Evolutionary conservation across 495 filamentous ascomycete genomes (phyloP).

Genomic region (Neurospora tetrasperma): DNA sequence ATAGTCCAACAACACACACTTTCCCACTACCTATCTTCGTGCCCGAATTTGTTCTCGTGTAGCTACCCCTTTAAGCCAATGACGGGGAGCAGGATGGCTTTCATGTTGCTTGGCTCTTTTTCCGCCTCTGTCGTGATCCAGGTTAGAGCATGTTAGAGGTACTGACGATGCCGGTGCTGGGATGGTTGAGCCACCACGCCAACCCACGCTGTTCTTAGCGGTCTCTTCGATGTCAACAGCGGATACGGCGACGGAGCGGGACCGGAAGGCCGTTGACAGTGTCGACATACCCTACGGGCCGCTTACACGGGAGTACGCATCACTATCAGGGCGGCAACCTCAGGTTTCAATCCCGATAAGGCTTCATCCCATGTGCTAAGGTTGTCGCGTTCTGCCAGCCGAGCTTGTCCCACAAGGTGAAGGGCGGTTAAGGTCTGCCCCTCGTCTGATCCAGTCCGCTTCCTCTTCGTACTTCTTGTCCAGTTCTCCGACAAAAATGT

Average conservation of each 20-base stretch:
- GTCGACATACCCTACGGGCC: fast-evolving
- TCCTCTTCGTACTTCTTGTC: background rate
- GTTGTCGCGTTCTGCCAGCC: background rate
- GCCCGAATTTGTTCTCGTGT: too few species aligned
- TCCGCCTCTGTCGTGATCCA: too few species aligned
- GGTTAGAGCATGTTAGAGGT: too few species aligned
- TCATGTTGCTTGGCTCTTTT: too few species aligned
- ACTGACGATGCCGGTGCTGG: background rate
- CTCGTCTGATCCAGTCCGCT: background rate
- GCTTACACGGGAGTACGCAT: background rate
- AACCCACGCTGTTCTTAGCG: background rate
- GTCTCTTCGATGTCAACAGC: background rate
- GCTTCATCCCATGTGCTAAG: background rate
- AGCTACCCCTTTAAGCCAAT: background rate
- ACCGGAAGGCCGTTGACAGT: too few species aligned
- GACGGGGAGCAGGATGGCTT: too few species aligned
- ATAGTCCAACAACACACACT: background rate
- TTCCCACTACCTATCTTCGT: background rate
- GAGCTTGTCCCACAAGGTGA: background rate
- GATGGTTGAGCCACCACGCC: background rate
- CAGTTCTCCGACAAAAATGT: background rate
- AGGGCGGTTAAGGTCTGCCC: background rate
- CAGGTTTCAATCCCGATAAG: background rate
- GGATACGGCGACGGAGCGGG: background rate
- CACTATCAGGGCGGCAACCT: background rate